Evolutionary conservation across 1,284 basidiomycete species (phyloP), one percentile per base, ranked within the genome.

Genomic region (Somion occarium): DNA sequence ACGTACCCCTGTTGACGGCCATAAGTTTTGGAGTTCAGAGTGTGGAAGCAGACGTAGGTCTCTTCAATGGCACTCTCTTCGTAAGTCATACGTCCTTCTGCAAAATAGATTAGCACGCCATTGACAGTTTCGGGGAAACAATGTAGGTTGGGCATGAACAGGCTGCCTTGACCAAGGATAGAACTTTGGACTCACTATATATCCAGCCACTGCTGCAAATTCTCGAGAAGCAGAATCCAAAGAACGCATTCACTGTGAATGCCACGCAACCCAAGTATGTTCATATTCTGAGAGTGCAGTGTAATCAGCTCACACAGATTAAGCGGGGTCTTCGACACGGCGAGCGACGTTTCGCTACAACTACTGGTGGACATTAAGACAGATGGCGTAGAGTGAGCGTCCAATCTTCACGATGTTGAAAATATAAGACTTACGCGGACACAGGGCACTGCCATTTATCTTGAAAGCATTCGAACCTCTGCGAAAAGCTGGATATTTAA

Each of bases 21-120:
- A 53, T 80, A 2, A 78, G 76, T 56, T 65, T 73, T 19, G 77
- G 78, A 2, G 76, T 77, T n/a, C 64, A 65, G 4, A 80, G 78
- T 54, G 76, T 80, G 2, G 78, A 81, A 58, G 78, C 79, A 2
- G 79, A 80, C 58, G 75, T 81, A 12, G 78, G 70, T 71, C 64
- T 75, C 5, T 59, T 76, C 27, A 68, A 75, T 52, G 71, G 69
- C 18, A 72, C 72, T n/a, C 63, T 80, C n/a, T 71, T 70, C 54
- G 78, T 76, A 48, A 56, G 63, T 61, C n/a, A 43, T 19, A 46
- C 20, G n/a, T 22, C 5, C 12, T 45, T 5, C 15, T 23, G n/a
- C n/a, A n/a, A n/a, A n/a, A n/a, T n/a, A 46, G 23, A 15, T 26
- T 9, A 19, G 18, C 24, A 45, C 20, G 11, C 20, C 12, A n/a